Base-by-base conservation (phyloP, 1,284 basidiomycete genomes). In the Lignosus rhinocerotis region DNA sequence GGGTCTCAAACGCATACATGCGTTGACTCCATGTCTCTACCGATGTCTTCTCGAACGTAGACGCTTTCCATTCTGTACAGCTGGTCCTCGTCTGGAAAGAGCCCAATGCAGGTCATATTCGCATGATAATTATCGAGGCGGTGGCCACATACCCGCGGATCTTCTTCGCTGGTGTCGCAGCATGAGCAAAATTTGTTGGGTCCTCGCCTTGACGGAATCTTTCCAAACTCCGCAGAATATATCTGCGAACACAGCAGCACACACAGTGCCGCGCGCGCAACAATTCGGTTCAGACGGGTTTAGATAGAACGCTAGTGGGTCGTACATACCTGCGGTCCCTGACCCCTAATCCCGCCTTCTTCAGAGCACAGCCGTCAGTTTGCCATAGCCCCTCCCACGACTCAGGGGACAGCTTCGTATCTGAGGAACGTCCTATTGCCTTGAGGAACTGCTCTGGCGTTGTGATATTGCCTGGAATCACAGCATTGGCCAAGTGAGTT, bases 141-240 rank as follows among this genome's bases (percentile, higher is more conserved):
- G 19, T 12, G 47, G 10, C 14, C 10, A 78, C 86, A 66, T 65
- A 91, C 89, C 90, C 90, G 74, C 91, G 79, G 66, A 90, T 80
- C 61, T 82, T 89, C 76, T 91, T 93, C 75, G 83, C 88, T 14
- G 86, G 82, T 66, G 73, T 82, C 10, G 80, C 70, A 51, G 86
- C 83, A 63, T 89, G 82, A 5, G 85, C 86, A 70, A 91, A 90
- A 12, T 80, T 76, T 19, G 75, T 67, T 2, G 88, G 77, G 1
- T 83, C 74, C 39, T 78, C 65, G 1, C 83, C 85, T 58, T 79
- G 78, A 38, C 89, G 79, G 71, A 81, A 93, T 68, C 90, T 92
- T 67, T 90, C 85, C 82, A 92, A 85, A 63, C 87, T 86, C 91
- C 91, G 93, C 16, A 93, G 74, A 59, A 92, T 83, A 67, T 92